Conservation (phyloP, 139 green algal species). For the Coelastrella sp. region DNA sequence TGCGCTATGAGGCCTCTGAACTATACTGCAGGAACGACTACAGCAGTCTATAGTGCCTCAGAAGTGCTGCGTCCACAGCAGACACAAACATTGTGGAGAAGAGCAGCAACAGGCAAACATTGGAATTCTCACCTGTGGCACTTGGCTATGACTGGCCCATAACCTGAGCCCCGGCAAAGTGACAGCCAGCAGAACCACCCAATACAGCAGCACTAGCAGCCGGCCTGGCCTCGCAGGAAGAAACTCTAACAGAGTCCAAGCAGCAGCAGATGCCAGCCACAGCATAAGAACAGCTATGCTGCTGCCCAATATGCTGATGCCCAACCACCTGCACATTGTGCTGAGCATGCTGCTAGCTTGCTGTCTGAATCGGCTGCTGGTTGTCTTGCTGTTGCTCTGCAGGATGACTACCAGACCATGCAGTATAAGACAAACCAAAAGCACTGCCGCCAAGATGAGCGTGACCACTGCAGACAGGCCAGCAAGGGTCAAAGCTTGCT, state of each 20-base stretch:
- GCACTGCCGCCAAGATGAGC: not conserved
- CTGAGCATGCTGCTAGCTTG: not conserved
- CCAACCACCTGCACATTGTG: not conserved
- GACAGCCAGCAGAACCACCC: conserved; percentile 60
- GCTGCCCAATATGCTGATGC: not conserved
- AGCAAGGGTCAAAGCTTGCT: not conserved
- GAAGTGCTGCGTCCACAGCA: not conserved
- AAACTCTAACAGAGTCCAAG: conserved; percentile 61
- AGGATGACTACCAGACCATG: not conserved
- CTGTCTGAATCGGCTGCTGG: not conserved
- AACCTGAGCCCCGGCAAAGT: conserved; percentile 65
- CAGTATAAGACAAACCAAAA: conserved; percentile 29
- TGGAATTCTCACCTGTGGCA: not conserved
- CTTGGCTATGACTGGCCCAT: not conserved
- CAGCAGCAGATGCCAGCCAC: conserved; percentile 42
- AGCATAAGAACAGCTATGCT: conserved; percentile 35
- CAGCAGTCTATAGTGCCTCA: not conserved
- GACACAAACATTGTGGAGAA: too few relatives aligned
- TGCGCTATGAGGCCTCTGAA: too few relatives aligned
- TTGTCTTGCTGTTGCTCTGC: not conserved
- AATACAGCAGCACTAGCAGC: conserved; percentile 67
- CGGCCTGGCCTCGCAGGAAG: conserved; percentile 48
- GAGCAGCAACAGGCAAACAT: not conserved
- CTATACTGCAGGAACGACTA: too few relatives aligned
- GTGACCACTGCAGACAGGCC: conserved; percentile 23